Conservation (phyloP, 371 early-diverging fungal species). For the Mucor circinelloides region DNA sequence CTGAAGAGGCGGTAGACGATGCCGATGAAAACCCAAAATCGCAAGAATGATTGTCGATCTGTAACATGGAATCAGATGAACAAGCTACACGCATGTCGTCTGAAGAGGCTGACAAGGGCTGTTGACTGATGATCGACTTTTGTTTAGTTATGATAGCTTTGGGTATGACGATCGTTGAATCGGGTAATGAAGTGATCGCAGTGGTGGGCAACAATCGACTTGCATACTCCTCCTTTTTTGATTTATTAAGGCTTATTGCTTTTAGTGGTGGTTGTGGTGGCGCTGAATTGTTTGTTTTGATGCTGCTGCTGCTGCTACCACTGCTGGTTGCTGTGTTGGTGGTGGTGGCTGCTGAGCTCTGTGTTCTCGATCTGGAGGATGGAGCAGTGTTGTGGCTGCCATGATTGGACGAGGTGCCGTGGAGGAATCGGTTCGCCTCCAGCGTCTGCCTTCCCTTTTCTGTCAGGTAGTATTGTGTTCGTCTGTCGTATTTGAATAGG, state of each 20-base stretch:
- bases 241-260: not conserved
- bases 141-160: conserved; percentile 11
- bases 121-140: not conserved
- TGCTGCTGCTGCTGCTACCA: conserved; percentile 9
- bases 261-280: not conserved
- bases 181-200: not conserved
- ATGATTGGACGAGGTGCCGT: not conserved
- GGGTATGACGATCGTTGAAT: conserved; percentile 1
- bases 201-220: conserved; percentile 20
- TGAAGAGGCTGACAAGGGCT: not conserved
- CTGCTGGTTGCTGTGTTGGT: conserved; percentile 6
- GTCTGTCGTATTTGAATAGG: conserved; percentile 45
- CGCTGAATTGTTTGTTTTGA: not conserved
- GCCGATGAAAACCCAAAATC: conserved; percentile 21
- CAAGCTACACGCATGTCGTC: not conserved
- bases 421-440: conserved; percentile 17
- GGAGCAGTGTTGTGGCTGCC: not conserved
- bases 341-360: conserved; percentile 12
- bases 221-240: conserved; percentile 14
- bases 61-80: conserved; percentile 2
- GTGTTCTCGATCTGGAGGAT: conserved; percentile 8
- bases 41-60: not conserved
- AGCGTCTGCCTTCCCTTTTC: conserved; percentile 51
- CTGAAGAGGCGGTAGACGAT: conserved; percentile 7
- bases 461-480: conserved; percentile 61